Base-by-base conservation (phyloP, 2,329 filamentous ascomycete species). In the Colletotrichum liriopes region DNA sequence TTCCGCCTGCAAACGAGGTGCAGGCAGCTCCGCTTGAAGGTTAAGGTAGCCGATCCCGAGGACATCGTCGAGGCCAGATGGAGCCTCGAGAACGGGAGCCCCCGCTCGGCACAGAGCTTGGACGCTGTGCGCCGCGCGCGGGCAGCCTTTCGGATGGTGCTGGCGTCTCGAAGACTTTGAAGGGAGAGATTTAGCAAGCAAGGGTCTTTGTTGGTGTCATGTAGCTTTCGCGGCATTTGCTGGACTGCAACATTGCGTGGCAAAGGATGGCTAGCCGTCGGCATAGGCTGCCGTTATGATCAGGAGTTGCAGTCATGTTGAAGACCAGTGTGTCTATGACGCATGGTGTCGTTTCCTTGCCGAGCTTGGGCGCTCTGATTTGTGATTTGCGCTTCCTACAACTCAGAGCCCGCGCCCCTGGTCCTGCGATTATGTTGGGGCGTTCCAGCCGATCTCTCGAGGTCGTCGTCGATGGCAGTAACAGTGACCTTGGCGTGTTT, bases 51-150 rank as follows among this genome's bases (percentile, higher is more conserved):
- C 18, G 8, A 32, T 20, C 20, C 7, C 43, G n/a, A 18, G 26
- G 43, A 32, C 18, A 29, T 16, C 18, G 58, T 23, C n/a, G 29
- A n/a, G 43, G 43, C 43, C 41, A 49, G 43, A n/a, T 12, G 12
- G 20, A 35, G 12, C 37, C 35, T 61, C 14, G 66, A 56, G 61
- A 52, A 47, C 51, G 51, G 60, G 23, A 56, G 23, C 20, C 60
- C 56, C 60, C 41, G 39, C 54, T 41, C 39, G 32, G 43, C 20
- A 35, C 16, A 16, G 49, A 51, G 64, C 43, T 51, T 52, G 64
- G 18, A 47, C 64, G n/a, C 18, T 37, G 32, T 43, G 26, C 35
- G 12, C 37, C 23, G 32, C 18, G 61, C 23, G 61, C 35, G 7
- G 23, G 20, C 8, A 23, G 26, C 1, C 16, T 26, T 39, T 14